A percentile compares a stretch with the other conserved stretches of the same genome.
Conservation (phyloP, 1,284 basidiomycete genomes). For the Gymnopus androsaceus region DNA sequence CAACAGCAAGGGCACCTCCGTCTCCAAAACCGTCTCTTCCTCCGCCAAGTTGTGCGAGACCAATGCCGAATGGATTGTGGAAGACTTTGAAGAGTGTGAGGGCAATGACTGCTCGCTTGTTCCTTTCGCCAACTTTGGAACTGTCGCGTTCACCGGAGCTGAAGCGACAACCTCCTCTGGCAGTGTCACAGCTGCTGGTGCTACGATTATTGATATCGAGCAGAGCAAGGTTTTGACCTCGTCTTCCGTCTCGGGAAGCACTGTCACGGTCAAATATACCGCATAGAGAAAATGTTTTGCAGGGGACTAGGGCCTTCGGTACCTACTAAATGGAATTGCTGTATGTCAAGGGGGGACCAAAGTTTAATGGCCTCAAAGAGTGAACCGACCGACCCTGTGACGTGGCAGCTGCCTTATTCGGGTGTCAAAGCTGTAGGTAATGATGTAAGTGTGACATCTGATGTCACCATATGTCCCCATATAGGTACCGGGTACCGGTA, state of each 20-base stretch:
- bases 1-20: constrained; percentile 30
- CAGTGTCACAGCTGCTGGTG: constrained; percentile 19
- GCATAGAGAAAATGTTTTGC: no score
- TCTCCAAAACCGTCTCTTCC: constrained; percentile 21
- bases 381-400: no score
- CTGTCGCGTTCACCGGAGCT: constrained; percentile 30
- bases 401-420: no score
- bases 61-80: no score
- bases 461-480: no score
- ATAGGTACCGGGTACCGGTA: no score
- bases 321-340: no score
- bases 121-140: constrained; percentile 40
- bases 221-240: background rate
- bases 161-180: constrained; percentile 14
- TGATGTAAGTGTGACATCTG: no score
- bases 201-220: constrained; percentile 29
- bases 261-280: background rate
- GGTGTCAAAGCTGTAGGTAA: no score
- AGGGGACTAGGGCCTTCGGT: no score
- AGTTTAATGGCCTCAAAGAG: no score
- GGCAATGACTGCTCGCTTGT: constrained; percentile 30
- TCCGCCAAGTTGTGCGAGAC: constrained; percentile 32
- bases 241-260: constrained; percentile 2
- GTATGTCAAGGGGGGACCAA: no score
- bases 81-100: constrained; percentile 31